Evolutionary conservation across 2,329 filamentous ascomycete species (phyloP), one percentile per base, ranked within the genome.

Genomic region (Colletotrichum nymphaeae): DNA sequence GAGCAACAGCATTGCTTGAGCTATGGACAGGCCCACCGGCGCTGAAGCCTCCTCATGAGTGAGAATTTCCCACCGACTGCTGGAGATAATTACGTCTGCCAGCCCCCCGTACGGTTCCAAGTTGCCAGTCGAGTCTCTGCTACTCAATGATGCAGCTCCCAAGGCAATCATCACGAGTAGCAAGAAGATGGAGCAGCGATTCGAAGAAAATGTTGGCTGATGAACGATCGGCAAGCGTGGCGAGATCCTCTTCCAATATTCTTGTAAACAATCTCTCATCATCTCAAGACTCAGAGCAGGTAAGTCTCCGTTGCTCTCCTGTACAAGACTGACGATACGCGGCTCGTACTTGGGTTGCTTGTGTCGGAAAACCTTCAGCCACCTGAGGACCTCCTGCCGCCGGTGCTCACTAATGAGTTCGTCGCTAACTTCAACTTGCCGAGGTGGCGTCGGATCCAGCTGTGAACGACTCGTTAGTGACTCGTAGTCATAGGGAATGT

Each of bases 191-290:
- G 93, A 92, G 60, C 94, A 95, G n/a, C 91, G 90, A 76, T 94
- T 93, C 7, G 93, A 90, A 4, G 92, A 93, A 81, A 98, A 98
- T 0, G 95, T 97, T 1, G 95, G 94, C 78, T 94, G 93, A 80
- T 98, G 95, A 52, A 98, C 87, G 72, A 98, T 95, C 11, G 95
- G 95, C 67, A 98, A 85, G 75, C 97, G 94, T 8, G 94, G 92
- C 74, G 96, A 95, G 69, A 97, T 94, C 78, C 94, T 91, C 64
- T 93, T 90, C 95, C 95, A 98, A 82, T 94, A 98, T 57, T 94
- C 94, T n/a, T 91, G 89, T 74, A 96, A 89, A 78, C 95, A 97
- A 16, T 93, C 93, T 78, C 94, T 92, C 88, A 97, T 92, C 90
- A 96, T 95, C 62, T 93, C 91, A 63, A 95, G 82, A 79, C 91